Evolutionary conservation across 1,284 basidiomycete genomes (phyloP).

Genomic region (Ustilago esculenta): DNA sequence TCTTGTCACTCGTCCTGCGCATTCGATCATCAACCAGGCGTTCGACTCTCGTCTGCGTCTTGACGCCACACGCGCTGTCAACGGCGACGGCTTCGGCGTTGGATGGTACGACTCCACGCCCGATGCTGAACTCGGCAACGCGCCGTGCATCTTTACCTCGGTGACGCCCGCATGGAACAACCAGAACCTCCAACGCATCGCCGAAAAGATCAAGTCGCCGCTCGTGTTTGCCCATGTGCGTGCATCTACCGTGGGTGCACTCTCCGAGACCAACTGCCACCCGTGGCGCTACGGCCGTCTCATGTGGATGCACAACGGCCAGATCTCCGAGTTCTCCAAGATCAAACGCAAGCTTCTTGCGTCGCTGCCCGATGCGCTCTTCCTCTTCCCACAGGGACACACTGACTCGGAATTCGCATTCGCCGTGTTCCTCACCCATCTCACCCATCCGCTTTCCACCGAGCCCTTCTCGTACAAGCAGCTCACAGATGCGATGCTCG

Average conservation of each 20-base stretch:
- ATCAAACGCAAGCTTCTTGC: slow-evolving; percentile 58
- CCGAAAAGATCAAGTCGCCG: slow-evolving; percentile 64
- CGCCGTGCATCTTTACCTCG: slow-evolving; percentile 94
- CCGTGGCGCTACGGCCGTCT: slow-evolving; percentile 62
- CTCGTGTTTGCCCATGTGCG: slow-evolving; percentile 63
- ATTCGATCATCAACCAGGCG: slow-evolving; percentile 76
- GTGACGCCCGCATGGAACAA: slow-evolving; percentile 74
- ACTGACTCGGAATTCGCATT: slow-evolving; percentile 63
- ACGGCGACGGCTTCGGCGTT: slow-evolving; percentile 94
- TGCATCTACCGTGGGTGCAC: slow-evolving; percentile 58
- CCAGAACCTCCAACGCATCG: slow-evolving; percentile 59
- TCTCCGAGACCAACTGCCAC: slow-evolving; percentile 64
- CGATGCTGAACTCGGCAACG: slow-evolving; percentile 48
- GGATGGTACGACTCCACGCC: slow-evolving; percentile 72
- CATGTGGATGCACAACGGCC: slow-evolving; percentile 67
- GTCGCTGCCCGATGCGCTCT: slow-evolving; percentile 54
- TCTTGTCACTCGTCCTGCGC: slow-evolving; percentile 88
- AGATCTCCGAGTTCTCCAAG: slow-evolving; percentile 55
- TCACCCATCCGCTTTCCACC: slow-evolving; percentile 39
- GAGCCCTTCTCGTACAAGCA: slow-evolving; percentile 47
- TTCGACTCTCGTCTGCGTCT: slow-evolving; percentile 62
- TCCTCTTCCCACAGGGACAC: slow-evolving; percentile 60
- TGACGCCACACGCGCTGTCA: slow-evolving; percentile 68
- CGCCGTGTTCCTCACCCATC: slow-evolving; percentile 58
- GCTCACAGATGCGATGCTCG: slow-evolving; percentile 55